A percentile compares a stretch with the other conserved stretches of the same genome.
phyloP scores from a whole-genome alignment of 345 rosid genomes.

The Ceriops tagal region DNA sequence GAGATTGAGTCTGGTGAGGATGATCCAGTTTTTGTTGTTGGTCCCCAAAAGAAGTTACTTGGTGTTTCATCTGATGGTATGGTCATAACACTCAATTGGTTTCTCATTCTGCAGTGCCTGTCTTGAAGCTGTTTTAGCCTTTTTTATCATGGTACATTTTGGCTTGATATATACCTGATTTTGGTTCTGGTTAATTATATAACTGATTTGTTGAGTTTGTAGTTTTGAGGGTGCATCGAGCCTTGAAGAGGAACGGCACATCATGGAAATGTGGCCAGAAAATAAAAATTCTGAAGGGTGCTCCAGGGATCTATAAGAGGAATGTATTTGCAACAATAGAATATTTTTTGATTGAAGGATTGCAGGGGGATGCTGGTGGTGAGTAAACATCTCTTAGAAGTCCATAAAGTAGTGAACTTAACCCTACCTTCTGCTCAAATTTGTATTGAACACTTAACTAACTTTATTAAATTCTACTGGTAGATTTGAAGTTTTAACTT shows the following conservation, averaged over 20 bases:
- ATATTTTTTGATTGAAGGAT: slow-evolving; percentile 62
- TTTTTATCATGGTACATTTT: no score
- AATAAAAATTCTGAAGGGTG: slow-evolving; percentile 67
- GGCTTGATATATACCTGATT: not conserved
- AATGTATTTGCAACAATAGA: slow-evolving; percentile 63
- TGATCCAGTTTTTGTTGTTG: slow-evolving; percentile 41
- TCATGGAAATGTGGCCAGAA: slow-evolving; percentile 57
- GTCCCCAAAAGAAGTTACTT: slow-evolving; percentile 43
- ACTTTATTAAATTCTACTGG: not conserved
- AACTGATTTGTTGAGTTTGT: slow-evolving; percentile 7
- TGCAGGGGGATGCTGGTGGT: slow-evolving; percentile 73
- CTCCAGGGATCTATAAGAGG: slow-evolving; percentile 41
- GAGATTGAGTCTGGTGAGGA: slow-evolving; percentile 57
- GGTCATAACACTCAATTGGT: no score
- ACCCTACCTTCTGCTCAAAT: not conserved
- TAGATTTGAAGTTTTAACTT: no score
- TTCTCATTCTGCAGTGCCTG: no score
- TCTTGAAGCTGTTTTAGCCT: no score
- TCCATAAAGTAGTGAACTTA: not conserved
- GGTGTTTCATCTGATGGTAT: slow-evolving; percentile 59
- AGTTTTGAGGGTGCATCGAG: slow-evolving; percentile 63
- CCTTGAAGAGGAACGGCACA: slow-evolving; percentile 41
- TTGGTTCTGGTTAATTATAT: slow-evolving; percentile 7
- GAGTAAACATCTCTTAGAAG: slow-evolving; percentile 14
- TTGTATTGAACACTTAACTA: not conserved